Conservation (phyloP, 345 rosid species). For the Eucalyptus erythrocorys region DNA sequence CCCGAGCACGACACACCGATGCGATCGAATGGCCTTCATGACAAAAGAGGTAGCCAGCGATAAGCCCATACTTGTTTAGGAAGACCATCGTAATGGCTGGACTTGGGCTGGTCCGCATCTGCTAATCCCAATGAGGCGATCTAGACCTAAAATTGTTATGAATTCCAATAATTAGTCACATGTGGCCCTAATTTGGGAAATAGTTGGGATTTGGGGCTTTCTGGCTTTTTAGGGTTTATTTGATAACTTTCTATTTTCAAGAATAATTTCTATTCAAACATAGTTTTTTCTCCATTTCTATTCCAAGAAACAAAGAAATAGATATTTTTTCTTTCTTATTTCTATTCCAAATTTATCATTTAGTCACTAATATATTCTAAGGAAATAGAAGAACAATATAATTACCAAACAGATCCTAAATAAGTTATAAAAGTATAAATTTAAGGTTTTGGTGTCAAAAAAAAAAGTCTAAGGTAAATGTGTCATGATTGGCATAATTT, state of each 20-base stretch:
- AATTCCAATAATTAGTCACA: neutral
- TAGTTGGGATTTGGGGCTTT: neutral
- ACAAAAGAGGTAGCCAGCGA: neutral
- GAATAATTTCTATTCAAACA: accelerated
- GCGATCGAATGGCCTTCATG: neutral
- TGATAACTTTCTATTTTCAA: accelerated
- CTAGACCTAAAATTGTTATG: neutral
- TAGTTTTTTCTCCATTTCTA: no score
- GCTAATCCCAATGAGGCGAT: accelerated
- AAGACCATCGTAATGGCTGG: neutral
- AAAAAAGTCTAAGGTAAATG: accelerated
- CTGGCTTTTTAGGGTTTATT: accelerated
- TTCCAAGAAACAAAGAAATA: no score
- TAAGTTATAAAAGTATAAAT: no score
- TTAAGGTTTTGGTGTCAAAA: no score
- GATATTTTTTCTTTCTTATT: accelerated
- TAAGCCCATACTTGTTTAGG: accelerated
- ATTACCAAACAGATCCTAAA: accelerated
- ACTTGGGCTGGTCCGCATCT: neutral
- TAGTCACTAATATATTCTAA: no score
- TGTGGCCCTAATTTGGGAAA: neutral
- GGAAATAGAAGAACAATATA: no score
- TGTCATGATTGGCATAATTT: no score
- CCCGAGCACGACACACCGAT: accelerated
- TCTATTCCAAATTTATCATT: accelerated